Base-by-base conservation (phyloP, 352 stramenopile genomes). In the Globisporangium echinulatum region DNA sequence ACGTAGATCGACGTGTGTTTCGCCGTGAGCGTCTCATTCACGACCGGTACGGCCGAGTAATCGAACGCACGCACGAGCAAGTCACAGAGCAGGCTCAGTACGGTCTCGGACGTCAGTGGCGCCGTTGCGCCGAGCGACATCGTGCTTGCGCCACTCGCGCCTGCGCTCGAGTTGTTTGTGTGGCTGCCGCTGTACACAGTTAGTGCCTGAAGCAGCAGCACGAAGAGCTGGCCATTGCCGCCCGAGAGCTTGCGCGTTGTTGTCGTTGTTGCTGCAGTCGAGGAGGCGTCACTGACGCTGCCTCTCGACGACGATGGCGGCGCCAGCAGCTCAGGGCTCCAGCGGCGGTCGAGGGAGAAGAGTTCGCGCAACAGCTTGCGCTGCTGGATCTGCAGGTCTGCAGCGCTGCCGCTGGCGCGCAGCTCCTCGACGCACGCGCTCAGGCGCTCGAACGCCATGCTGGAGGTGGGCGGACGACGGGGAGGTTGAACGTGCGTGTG, bases 61-160 rank as follows among this genome's bases (percentile, higher is more conserved):
- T 93, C 84, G 66, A 92, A 95, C 19, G 75, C 67, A 19, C 70
- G 71, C 54, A 86, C 79, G 42, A 95, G 63, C 44, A 92, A 56
- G 49, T 95, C 82, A 68, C 74, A 88, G 38, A 92, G 56, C 7
- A 95, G 59, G 42, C 73, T 73, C 36, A 87, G 71, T 15, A 94
- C 66, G 56, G 77, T 79, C 60, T 95, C 82, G 15, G 82, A 92
- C 8, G 82, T 88, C 58, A 59, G 53, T 8, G 67, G 58, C 17
- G 61, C 62, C 17, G 77, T 77, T 49, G 82, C 75, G 33, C 77
- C 71, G 46, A 88, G 59, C 40, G 79, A 74, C 56, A 88, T 74
- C 7, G 69, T 63, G 15, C 65, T 62, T 11, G 61, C 69, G 2
- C 74, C 63, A n/a, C 68, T 68, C 0, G 64, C 54, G 0, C 58